Base-by-base conservation (phyloP, 371 early-diverging fungal species). In the Actinomortierella wolfii region DNA sequence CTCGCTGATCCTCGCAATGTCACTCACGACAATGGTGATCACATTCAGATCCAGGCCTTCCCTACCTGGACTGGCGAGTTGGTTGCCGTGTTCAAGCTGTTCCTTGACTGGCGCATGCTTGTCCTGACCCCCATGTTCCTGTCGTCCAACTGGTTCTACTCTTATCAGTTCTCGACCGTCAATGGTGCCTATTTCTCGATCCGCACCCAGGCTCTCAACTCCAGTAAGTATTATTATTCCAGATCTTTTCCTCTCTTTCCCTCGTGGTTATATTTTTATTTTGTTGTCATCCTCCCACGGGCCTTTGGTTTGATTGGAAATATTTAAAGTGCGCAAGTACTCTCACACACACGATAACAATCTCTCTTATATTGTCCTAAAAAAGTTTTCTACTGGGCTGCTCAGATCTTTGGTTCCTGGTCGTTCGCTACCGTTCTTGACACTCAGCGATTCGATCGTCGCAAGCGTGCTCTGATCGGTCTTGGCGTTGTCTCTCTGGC, bases 121-220 rank as follows among this genome's bases (percentile, higher is more conserved):
- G 61, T 78, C 29, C 70, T 92, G 47, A 58, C 86, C 17, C 91
- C 91, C 26, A 79, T 89, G 67, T 89, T 87, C 66, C 70, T 90
- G 55, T 82, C 89, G 17, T 88, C 89, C 54, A 92, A 92, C 63
- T 90, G 87, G 82, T 91, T 87, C 78, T 91, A 90, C 69, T 79
- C 88, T 3, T 91, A 90, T 63, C 89, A 90, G 59, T 85, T 45
- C 76, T 85, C 64, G 44, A 68, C 69, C 3, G 64, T 68, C 56
- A 68, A 68, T 40, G 64, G 69, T 28, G 59, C 60, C 24, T 68
- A 68, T 57, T 68, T 63, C 46, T 63, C 69, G 15, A 62, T 63
- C 48, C 69, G 69, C 26, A 68, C 69, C 8, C 69, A 68, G 51
- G 63, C 69, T 28, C 39, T 68, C 51, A 68, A 68, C 60, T 39